These are phyloP conservation scores for Myochromella boudieri DNA, from an alignment of 768 basidiomycete genomes.

Conservation along the genomic window DNA sequence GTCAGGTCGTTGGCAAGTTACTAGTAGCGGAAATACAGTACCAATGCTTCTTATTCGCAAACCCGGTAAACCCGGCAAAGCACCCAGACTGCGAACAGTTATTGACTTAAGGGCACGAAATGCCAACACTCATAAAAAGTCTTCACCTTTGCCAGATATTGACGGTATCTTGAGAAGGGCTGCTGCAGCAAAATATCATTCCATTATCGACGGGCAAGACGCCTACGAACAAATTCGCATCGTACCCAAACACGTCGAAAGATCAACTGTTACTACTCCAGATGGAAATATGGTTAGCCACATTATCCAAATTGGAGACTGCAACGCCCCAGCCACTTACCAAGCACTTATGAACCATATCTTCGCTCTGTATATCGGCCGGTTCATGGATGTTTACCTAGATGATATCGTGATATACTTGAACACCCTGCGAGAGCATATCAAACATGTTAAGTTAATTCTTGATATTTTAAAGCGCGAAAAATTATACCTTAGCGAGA, in stretches of 20 bases:
- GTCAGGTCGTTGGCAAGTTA: slow-evolving; percentile 7
- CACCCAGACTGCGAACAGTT: background rate
- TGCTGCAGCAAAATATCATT: background rate
- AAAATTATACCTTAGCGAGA: background rate
- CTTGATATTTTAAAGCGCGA: no score
- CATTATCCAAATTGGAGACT: no score
- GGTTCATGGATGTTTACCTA: no score
- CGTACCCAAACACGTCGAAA: background rate
- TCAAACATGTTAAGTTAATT: background rate
- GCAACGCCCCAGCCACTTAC: no score
- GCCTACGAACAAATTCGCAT: slow-evolving; percentile 1
- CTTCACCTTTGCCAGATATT: no score
- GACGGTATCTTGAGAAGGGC: no score
- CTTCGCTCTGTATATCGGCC: background rate
- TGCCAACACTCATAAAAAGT: no score
- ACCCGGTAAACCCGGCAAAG: background rate
- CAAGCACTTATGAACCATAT: slow-evolving; percentile 8
- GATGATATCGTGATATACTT: slow-evolving; percentile 5
- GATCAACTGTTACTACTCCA: slow-evolving; percentile 1
- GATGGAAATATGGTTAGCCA: no score
- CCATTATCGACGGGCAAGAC: slow-evolving; percentile 2
- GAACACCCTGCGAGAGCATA: background rate
- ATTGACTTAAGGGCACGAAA: background rate
- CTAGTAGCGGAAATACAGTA: background rate
- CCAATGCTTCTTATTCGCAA: no score